Evolutionary conservation across 2,329 filamentous ascomycete genomes (phyloP), one percentile per base, ranked within the genome.

Genomic region (Penicillium freii): DNA sequence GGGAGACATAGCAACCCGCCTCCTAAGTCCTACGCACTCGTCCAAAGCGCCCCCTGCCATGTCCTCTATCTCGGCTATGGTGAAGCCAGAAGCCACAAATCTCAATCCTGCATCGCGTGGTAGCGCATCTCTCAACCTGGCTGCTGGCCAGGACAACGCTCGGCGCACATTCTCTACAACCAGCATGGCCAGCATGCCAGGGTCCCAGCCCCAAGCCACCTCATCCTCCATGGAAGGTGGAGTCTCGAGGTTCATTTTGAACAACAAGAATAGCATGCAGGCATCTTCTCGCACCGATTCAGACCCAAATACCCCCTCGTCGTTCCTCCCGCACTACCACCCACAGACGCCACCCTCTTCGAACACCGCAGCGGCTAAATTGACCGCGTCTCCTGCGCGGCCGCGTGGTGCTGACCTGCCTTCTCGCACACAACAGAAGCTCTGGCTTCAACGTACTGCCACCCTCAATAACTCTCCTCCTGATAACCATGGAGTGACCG

Each of bases 141-240:
- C 72, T 54, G 66, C 71, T 47, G 69, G 62, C 49, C 66, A 73
- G 39, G 69, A 71, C 42, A 68, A 63, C 15, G 58, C 68, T 34
- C 70, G 70, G 19, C 71, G 72, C 17, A 69, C 67, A 9, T 64
- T 71, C 17, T 67, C 72, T 19, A 67, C 69, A 5, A 67, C 71
- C 8, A 71, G 67, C 19, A 51, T 69, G 42, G 62, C 66, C 10
- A 67, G 62, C 56, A 68, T 66, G 19, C 66, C 71, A n/a, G 62
- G 66, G 5, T 70, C 58, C n/a, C 65, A 72, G 17, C 64, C 71
- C 9, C 68, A 74, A n/a, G 72, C 69, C 17, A 74, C 73, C 19
- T 78, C 78, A n/a, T 78, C 77, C 3, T 80, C 78, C n/a, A 75
- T 76, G 34, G 78, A 80, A 65, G 76, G 75, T 6, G 77, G 77